Base-by-base conservation (phyloP, 495 filamentous ascomycete species). In the Glarea lozoyensis region DNA sequence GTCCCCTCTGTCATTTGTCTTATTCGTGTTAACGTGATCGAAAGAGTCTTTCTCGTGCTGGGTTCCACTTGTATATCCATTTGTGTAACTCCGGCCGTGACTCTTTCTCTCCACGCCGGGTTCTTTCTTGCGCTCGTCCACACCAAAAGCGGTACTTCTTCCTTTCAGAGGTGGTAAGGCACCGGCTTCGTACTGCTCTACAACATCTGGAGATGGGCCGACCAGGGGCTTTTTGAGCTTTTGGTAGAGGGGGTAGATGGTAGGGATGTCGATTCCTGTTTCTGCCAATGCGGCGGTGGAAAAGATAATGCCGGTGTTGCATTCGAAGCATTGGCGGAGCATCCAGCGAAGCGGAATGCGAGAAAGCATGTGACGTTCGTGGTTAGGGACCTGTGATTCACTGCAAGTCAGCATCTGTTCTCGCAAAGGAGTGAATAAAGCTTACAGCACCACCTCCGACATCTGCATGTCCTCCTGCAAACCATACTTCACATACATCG, bases 361-460 rank as follows among this genome's bases (percentile, higher is more conserved):
- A 9, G 68, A 67, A 20, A 75, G 68, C 44, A 73, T 65, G 27
- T 68, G 69, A 42, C 64, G 62, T 37, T 58, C 60, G 13, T 56
- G 49, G 46, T 57, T 57, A n/a, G n/a, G n/a, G n/a, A n/a, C n/a
- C n/a, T n/a, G n/a, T n/a, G n/a, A n/a, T n/a, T n/a, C n/a, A n/a
- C n/a, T n/a, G n/a, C n/a, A n/a, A n/a, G n/a, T n/a, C n/a, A n/a
- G n/a, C n/a, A n/a, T n/a, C n/a, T n/a, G n/a, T n/a, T n/a, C n/a
- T n/a, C n/a, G n/a, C n/a, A n/a, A n/a, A n/a, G n/a, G n/a, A n/a
- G n/a, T n/a, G n/a, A n/a, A n/a, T n/a, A n/a, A n/a, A n/a, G 3
- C 11, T 11, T 20, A 52, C 48, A 1, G 54, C 51, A 7, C 57
- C 58, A 12, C 63, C 62, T 9, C 63, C 61, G 32, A 65, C 50